Evolutionary conservation across 768 basidiomycete species (phyloP), one percentile per base, ranked within the genome.

Genomic region (Lepiota subincarnata): DNA sequence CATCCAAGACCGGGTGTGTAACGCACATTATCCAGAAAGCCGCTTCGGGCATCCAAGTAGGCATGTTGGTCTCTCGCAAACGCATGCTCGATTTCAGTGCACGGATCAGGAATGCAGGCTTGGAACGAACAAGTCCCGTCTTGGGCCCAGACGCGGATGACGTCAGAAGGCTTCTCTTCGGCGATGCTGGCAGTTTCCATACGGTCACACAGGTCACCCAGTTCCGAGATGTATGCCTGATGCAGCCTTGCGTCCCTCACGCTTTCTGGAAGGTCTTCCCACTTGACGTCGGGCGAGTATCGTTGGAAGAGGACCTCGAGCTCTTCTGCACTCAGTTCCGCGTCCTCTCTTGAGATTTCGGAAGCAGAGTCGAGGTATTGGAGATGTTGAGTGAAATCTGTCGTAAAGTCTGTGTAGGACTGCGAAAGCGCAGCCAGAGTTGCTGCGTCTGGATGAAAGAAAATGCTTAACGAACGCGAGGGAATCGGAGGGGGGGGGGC

Each of bases 271-370:
- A 53, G 37, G 16, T 53, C 44, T 16, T 53, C 52, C 52, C 43
- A 40, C 40, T 42, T 41, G 4, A 36, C 53, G 6, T 54, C 45
- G 4, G 53, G 53, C 10, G 45, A 46, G 31, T 54, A 54, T 28
- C 45, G 16, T 13, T 40, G 40, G n/a, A 46, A 18, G 18, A 54
- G 38, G 13, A 16, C 19, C 18, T 46, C 52, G 22, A 46, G 44
- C 20, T 45, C 43, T 1, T 46, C 52, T 6, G 43, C 43, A 24
- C 28, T 37, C 13, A 53, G 24, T 14, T 31, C 44, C 18, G 35
- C 18, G 18, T 45, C 52, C 18, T 45, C 44, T 10, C 28, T 18
- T 12, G 22, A 38, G 7, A 31, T 18, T n/a, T 14, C n/a, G 39
- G 18, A 46, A 13, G 43, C 20, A 3, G 34, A 16, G 26, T 53